Percentiles rank a stretch among this genome's conserved stretches.
These are phyloP conservation scores for Sonneratia caseolaris DNA, from an alignment of 345 rosid genomes.

Conservation along the genomic window DNA sequence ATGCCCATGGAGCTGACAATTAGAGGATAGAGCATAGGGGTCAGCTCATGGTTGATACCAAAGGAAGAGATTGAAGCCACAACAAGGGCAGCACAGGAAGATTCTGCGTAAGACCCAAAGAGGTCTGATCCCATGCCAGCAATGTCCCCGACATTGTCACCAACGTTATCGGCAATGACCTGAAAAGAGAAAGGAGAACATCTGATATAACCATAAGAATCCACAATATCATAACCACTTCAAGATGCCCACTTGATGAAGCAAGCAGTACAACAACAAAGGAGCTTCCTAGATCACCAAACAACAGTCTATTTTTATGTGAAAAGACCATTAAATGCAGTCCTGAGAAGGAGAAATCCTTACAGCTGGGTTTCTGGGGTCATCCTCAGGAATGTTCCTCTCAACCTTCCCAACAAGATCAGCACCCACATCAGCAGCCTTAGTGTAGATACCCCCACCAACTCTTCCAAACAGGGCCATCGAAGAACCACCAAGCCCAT, in stretches of 20 bases:
- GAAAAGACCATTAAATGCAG: neutral
- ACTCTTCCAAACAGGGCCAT: constrained; percentile 79
- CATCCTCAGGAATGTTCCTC: constrained; percentile 73
- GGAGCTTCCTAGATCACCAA: neutral
- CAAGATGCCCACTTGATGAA: neutral
- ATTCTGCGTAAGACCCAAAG: constrained; percentile 65
- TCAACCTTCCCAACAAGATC: constrained; percentile 84
- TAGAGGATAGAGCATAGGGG: constrained; percentile 65
- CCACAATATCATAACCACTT: neutral
- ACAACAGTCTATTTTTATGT: neutral
- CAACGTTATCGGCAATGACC: constrained; percentile 86
- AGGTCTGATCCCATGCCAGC: constrained; percentile 86
- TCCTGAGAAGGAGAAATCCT: constrained; percentile 15
- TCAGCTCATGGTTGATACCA: constrained; percentile 58
- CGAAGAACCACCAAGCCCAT: constrained; percentile 82
- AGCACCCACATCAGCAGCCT: constrained; percentile 88
- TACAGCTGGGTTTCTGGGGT: constrained; percentile 82
- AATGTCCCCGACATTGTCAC: constrained; percentile 70
- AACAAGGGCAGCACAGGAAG: constrained; percentile 72
- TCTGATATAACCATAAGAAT: neutral
- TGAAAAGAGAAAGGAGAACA: constrained; percentile 11
- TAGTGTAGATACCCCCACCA: constrained; percentile 76
- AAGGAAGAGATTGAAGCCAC: constrained; percentile 72
- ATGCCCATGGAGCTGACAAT: constrained; percentile 62
- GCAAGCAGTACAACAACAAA: neutral